Conservation (phyloP, 805 yeast species). For the Brettanomyces nanus region DNA sequence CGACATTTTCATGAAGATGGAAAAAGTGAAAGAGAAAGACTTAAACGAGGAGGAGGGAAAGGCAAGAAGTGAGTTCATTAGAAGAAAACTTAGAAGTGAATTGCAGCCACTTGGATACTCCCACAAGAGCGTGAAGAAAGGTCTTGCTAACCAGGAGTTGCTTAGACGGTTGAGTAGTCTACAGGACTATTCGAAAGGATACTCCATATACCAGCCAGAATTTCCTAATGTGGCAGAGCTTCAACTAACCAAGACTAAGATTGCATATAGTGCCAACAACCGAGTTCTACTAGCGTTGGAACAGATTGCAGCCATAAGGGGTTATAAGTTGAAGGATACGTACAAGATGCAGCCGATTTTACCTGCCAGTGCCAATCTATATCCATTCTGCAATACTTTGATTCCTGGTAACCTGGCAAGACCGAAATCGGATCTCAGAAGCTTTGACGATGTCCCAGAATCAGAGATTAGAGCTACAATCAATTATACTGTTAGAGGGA, state of each 20-base stretch:
- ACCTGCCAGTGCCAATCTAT: constrained; percentile 13
- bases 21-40: neutral
- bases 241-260: constrained; percentile 19
- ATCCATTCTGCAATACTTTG: constrained; percentile 21
- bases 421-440: constrained; percentile 8
- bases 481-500: constrained; percentile 22
- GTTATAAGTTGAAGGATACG: constrained; percentile 13
- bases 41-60: neutral
- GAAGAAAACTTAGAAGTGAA: constrained; percentile 6
- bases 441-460: constrained; percentile 11
- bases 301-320: constrained; percentile 16
- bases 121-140: neutral
- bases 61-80: constrained; percentile 8
- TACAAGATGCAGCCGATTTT: constrained; percentile 9
- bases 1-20: neutral
- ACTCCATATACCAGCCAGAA: neutral
- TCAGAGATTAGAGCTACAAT: constrained; percentile 14
- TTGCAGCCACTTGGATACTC: constrained; percentile 1
- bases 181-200: neutral
- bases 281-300: constrained; percentile 23
- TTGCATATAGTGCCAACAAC: constrained; percentile 20
- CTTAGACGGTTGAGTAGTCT: neutral
- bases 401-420: constrained; percentile 13
- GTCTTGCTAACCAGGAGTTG: neutral
- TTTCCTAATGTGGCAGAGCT: constrained; percentile 12